Conservation (phyloP, 345 rosid species). For the Acer yangbiense region DNA sequence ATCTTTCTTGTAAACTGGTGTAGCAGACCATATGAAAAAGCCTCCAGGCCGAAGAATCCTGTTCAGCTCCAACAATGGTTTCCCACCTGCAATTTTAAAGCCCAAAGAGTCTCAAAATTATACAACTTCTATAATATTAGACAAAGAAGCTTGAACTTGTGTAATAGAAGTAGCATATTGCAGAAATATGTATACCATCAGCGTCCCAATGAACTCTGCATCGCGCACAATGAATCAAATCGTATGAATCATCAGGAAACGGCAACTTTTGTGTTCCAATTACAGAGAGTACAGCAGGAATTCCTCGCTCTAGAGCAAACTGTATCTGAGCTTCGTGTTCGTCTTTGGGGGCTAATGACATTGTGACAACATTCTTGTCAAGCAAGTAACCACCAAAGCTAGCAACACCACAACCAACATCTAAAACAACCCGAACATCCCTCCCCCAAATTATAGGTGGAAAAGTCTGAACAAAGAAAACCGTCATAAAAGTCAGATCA, state of each 20-base stretch:
- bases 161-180: not conserved
- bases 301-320: conserved; percentile 90
- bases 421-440: conserved; percentile 66
- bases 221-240: conserved; percentile 90
- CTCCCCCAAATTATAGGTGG: conserved; percentile 73
- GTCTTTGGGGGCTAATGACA: conserved; percentile 99
- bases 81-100: conserved; percentile 68
- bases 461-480: conserved; percentile 47
- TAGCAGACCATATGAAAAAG: conserved; percentile 95
- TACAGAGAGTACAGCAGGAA: conserved; percentile 88
- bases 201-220: conserved; percentile 99
- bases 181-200: conserved; percentile 45
- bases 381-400: conserved; percentile 87
- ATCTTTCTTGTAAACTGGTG: conserved; percentile 75
- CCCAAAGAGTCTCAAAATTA: not conserved
- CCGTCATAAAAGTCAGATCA: too few species aligned
- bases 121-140: too few species aligned
- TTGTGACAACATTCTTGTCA: conserved; percentile 71
- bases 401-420: conserved; percentile 96
- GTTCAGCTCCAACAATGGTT: conserved; percentile 86
- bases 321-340: conserved; percentile 99
- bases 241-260: conserved; percentile 69
- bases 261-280: conserved; percentile 80
- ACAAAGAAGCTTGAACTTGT: too few species aligned
- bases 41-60: conserved; percentile 95